Percentiles rank a stretch among this genome's conserved stretches.
phyloP scores from a whole-genome alignment of 345 rosid genomes.

The Ceriops decandra region DNA sequence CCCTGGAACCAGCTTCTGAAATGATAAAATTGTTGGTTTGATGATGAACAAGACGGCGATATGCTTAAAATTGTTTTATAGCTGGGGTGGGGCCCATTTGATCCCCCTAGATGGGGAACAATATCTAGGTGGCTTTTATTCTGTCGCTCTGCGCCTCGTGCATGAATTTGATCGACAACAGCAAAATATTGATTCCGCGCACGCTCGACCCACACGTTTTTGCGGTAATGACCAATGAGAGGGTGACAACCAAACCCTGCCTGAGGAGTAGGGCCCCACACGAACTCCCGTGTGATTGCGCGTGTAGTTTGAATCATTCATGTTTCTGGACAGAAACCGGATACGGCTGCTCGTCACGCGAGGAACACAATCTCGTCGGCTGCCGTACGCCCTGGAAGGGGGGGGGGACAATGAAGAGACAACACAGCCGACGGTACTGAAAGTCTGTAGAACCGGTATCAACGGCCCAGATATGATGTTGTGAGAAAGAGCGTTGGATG shows the following conservation, averaged over 20 bases:
- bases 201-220: constrained; percentile 18
- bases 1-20: background rate
- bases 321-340: constrained; percentile 23
- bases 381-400: background rate
- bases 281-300: background rate
- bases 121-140: constrained; percentile 8
- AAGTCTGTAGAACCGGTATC: constrained; percentile 27
- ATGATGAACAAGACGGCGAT: constrained; percentile 15
- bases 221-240: background rate
- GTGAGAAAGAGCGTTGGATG: constrained; percentile 30
- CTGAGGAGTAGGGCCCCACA: background rate
- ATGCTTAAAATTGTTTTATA: constrained; percentile 31
- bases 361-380: constrained; percentile 38
- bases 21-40: background rate
- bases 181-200: constrained; percentile 12
- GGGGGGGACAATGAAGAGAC: constrained; percentile 48
- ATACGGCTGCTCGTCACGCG: constrained; percentile 32
- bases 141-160: constrained; percentile 24
- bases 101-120: background rate
- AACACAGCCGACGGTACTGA: constrained; percentile 31
- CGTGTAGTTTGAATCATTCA: constrained; percentile 14
- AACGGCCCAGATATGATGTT: constrained; percentile 27
- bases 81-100: background rate
- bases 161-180: constrained; percentile 24
- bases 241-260: background rate